These are phyloP conservation scores for Albophoma yamanashiensis DNA, from an alignment of 2,329 filamentous ascomycete species.

Conservation along the genomic window DNA sequence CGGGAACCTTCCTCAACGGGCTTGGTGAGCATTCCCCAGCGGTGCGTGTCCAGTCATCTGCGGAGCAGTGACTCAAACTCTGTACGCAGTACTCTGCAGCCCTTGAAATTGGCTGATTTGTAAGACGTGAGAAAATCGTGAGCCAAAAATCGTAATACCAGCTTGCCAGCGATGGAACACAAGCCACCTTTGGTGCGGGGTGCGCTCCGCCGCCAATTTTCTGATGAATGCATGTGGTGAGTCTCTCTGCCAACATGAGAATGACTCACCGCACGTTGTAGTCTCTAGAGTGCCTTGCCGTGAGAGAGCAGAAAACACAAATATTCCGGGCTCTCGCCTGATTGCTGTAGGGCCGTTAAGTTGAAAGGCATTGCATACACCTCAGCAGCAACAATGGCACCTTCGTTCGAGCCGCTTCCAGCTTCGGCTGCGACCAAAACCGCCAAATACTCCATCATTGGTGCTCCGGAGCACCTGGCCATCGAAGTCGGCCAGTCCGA, in stretches of 20 bases:
- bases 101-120: not conserved
- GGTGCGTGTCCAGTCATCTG: not conserved
- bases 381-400: not conserved
- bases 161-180: not conserved
- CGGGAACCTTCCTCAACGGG: not conserved
- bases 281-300: too few species aligned
- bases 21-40: not conserved
- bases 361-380: not conserved
- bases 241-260: too few species aligned
- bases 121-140: not conserved
- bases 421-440: not conserved
- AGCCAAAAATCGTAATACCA: not conserved
- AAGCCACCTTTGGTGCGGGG: not conserved
- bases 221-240: too few species aligned
- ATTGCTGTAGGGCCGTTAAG: too few species aligned
- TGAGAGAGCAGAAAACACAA: not conserved
- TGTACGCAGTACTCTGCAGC: not conserved
- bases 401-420: not conserved
- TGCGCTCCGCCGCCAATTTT: too few species aligned
- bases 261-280: too few species aligned
- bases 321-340: not conserved
- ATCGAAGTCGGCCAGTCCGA: slow-evolving; percentile 14
- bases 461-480: slow-evolving; percentile 1
- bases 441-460: not conserved
- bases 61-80: not conserved